Conservation (phyloP, 176 grass and related monocot species). For the Oryza glumipatula region DNA sequence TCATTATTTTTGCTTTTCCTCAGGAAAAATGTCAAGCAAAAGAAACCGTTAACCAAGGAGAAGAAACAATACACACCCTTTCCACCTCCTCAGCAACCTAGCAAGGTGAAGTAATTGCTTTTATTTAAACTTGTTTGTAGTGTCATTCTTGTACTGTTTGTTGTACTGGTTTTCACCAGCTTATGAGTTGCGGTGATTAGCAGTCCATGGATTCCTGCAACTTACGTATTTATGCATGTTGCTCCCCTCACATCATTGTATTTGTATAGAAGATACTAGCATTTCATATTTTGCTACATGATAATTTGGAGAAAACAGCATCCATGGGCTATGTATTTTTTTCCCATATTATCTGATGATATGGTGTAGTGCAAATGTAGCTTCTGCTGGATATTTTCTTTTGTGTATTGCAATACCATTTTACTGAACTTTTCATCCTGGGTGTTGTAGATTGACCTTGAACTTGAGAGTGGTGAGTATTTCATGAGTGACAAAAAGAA, state of each 20-base stretch:
- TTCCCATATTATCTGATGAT: neutral
- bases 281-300: neutral
- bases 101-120: constrained; percentile 63
- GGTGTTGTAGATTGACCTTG: constrained; percentile 69
- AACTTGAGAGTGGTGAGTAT: constrained; percentile 90
- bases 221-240: neutral
- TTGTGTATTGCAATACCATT: neutral
- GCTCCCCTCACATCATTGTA: neutral
- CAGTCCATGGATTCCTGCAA: neutral
- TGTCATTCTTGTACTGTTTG: constrained; percentile 17
- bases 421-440: constrained; percentile 31
- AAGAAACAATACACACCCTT: constrained; percentile 98
- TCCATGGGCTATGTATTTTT: neutral
- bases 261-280: constrained; percentile 2
- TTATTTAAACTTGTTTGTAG: constrained; percentile 10
- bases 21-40: constrained; percentile 98
- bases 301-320: constrained; percentile 19
- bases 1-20: constrained; percentile 30
- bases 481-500: constrained; percentile 95
- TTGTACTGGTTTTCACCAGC: neutral
- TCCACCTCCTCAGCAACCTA: constrained; percentile 88
- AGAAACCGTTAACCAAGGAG: constrained; percentile 83
- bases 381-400: neutral
- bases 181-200: neutral
- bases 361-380: neutral